A percentile compares a stretch with the other conserved stretches of the same genome.
Conservation (phyloP, 129 eudicot species). For the Deinandra increscens region DNA sequence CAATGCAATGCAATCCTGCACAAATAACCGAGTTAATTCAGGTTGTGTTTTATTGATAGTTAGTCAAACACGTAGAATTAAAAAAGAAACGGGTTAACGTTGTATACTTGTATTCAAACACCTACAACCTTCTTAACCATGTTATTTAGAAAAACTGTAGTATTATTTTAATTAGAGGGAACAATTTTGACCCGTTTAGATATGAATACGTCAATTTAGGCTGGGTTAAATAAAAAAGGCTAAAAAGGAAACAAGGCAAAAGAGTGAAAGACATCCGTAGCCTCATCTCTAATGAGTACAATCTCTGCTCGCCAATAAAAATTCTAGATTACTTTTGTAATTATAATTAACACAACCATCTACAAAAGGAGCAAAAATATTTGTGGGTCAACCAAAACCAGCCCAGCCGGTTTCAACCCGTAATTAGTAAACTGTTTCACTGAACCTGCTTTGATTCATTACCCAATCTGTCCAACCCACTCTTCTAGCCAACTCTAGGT, state of each 20-base stretch:
- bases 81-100: constrained; percentile 1
- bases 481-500: background rate
- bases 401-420: background rate
- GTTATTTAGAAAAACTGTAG: background rate
- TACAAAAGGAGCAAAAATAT: background rate
- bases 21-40: background rate
- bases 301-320: background rate
- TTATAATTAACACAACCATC: background rate
- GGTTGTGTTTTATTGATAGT: background rate
- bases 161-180: background rate
- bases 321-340: background rate
- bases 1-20: constrained; percentile 82
- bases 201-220: background rate
- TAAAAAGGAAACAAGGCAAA: background rate
- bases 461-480: background rate
- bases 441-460: background rate
- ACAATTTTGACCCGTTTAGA: background rate
- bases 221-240: background rate
- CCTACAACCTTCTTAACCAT: background rate
- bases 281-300: background rate
- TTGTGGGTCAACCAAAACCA: background rate
- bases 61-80: background rate
- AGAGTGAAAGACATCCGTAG: background rate
- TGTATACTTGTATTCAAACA: background rate
- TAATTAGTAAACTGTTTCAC: background rate